A percentile compares a stretch with the other conserved stretches of the same genome.
phyloP scores from a whole-genome alignment of 2,329 filamentous ascomycete species.

The Corniculantispora saksenae region DNA sequence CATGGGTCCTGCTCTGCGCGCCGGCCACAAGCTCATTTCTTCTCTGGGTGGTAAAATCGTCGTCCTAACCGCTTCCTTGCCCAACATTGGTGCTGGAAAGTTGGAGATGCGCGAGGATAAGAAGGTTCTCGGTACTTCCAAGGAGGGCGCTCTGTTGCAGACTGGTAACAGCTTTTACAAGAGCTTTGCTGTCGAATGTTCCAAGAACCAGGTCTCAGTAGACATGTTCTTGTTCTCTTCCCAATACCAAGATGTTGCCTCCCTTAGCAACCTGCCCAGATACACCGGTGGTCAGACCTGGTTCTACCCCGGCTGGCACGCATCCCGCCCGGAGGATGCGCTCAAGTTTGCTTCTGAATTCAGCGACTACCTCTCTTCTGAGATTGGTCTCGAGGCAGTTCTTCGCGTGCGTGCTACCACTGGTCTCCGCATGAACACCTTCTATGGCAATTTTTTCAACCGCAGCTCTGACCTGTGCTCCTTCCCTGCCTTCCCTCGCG shows the following conservation, averaged over 20 bases:
- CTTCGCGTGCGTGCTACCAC: slow-evolving; percentile 93
- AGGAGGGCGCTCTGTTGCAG: slow-evolving; percentile 84
- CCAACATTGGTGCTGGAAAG: slow-evolving; percentile 86
- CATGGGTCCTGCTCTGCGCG: slow-evolving; percentile 89
- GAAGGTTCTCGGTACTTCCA: slow-evolving; percentile 89
- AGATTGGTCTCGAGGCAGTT: slow-evolving; percentile 94
- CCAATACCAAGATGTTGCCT: slow-evolving; percentile 96
- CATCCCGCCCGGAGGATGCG: slow-evolving; percentile 87
- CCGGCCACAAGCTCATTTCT: slow-evolving; percentile 94
- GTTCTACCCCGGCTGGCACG: slow-evolving; percentile 98
- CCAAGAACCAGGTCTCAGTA: slow-evolving; percentile 97
- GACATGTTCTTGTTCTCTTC: slow-evolving; percentile 98
- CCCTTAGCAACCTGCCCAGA: slow-evolving; percentile 88
- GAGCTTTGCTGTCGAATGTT: slow-evolving; percentile 97
- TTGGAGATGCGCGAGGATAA: slow-evolving; percentile 95
- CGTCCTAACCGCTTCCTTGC: slow-evolving; percentile 84
- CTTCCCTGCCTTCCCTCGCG: slow-evolving; percentile 95
- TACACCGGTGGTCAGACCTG: slow-evolving; percentile 98
- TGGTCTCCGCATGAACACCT: slow-evolving; percentile 92
- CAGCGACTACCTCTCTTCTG: slow-evolving; percentile 92
- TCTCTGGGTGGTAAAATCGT: slow-evolving; percentile 93
- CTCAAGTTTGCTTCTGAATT: slow-evolving; percentile 98
- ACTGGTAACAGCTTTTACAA: slow-evolving; percentile 98
- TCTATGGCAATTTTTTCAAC: slow-evolving; percentile 99
- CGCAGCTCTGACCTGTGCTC: slow-evolving; percentile 95